These are phyloP conservation scores for Citrus mangshanensis DNA, from an alignment of 345 rosid species.

Conservation along the genomic window DNA sequence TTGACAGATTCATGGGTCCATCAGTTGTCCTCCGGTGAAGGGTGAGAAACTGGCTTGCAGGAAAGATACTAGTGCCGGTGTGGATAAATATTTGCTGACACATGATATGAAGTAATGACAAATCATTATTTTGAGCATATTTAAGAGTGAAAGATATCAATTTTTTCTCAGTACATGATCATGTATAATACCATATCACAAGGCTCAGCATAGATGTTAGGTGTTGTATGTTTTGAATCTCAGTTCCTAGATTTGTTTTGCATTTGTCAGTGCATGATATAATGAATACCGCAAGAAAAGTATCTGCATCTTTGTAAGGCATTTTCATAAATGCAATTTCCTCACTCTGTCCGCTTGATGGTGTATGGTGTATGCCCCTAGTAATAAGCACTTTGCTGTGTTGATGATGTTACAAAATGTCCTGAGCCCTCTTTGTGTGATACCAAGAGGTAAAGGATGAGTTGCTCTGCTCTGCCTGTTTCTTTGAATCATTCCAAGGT, in stretches of 20 bases:
- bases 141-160: conserved; percentile 1
- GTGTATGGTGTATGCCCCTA: not conserved
- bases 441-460: not conserved
- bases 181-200: not conserved
- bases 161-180: not conserved
- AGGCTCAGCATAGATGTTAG: not conserved
- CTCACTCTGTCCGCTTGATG: not conserved
- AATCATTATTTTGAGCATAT: conserved; percentile 7
- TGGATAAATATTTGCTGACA: conserved; percentile 24
- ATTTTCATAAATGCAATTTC: not conserved
- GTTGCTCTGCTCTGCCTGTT: too few relatives aligned
- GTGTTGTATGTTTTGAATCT: not conserved
- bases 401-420: not conserved
- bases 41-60: conserved; percentile 30
- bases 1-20: conserved; percentile 54
- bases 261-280: not conserved
- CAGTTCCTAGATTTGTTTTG: not conserved
- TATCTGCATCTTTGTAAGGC: not conserved
- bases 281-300: not conserved
- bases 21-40: conserved; percentile 33
- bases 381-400: not conserved
- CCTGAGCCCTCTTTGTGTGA: not conserved
- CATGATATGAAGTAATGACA: conserved; percentile 20
- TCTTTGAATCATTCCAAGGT: too few relatives aligned
- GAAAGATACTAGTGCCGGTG: conserved; percentile 27